Base-by-base conservation (phyloP, 176 grass and related monocot genomes). In the Otatea glauca region DNA sequence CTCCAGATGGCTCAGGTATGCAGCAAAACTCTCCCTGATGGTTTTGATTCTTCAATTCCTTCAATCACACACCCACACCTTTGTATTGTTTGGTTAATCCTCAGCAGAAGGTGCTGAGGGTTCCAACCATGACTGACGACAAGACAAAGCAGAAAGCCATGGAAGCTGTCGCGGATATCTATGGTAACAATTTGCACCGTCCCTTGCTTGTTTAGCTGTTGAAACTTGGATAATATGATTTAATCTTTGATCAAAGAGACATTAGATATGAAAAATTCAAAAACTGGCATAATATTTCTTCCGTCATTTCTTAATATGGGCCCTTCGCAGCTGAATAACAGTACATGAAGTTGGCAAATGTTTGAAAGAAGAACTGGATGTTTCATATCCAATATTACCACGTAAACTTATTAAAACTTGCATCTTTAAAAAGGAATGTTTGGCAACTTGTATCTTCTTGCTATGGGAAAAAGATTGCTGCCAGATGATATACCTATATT, bases 61-160 rank as follows among this genome's bases (percentile, higher is more conserved):
- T 73, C 1, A 13, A 5, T 73, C 2, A 17, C 1, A 68, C 5
- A 38, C 6, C 74, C 78, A 41, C 61, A 54, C 42, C 59, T 67
- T 37, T 17, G 4, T 14, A 7, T 51, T 41, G 38, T 63, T 47
- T 64, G 37, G 49, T 84, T 37, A 21, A 60, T 65, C 50, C 15
- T 25, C 65, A 92, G 88, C 91, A 93, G 65, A 98, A 95, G 89
- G 93, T 98, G 50, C 23, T 95, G 39, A 87, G 86, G 84, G 83
- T 98, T 87, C 85, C 89, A 39, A 77, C 96, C 62, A 98, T 98
- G 96, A 91, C 86, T 41, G 89, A 98, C 49, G 91, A 92, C 53
- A 98, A 90, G 86, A 88, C 80, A 14, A 95, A 98, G 87, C 93
- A 98, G 88, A 98, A 93, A 79, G 91, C 93, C 63, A 95, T 98